phyloP scores from a whole-genome alignment of 345 rosid species.

The Eucalyptus fibrosa region DNA sequence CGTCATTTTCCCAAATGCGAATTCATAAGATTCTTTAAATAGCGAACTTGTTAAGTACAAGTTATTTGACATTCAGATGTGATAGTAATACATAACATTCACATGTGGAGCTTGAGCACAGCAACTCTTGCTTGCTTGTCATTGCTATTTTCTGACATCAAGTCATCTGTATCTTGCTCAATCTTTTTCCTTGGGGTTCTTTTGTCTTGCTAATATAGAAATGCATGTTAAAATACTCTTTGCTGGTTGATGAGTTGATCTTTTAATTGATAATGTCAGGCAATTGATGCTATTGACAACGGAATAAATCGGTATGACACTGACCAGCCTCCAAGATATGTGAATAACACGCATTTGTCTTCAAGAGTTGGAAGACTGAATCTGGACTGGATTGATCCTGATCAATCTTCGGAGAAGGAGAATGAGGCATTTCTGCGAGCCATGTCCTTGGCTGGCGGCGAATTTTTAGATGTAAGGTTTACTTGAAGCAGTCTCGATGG shows the following conservation, averaged over 20 bases:
- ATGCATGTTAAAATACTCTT: not conserved
- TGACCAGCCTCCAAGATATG: conserved; percentile 78
- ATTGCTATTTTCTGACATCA: not conserved
- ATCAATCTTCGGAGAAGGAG: conserved; percentile 85
- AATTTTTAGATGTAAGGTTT: conserved; percentile 66
- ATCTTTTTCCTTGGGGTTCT: not conserved
- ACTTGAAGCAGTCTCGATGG: not conserved
- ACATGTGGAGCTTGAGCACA: not conserved
- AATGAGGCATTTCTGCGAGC: conserved; percentile 72
- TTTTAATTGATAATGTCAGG: not conserved
- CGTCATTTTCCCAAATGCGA: not conserved
- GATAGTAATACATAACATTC: not conserved
- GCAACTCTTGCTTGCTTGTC: not conserved
- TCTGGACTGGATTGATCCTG: conserved; percentile 85
- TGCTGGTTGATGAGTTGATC: not conserved
- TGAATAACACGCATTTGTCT: conserved; percentile 75
- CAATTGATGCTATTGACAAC: not conserved
- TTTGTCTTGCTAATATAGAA: not conserved
- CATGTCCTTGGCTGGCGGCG: conserved; percentile 73
- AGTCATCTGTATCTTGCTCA: not conserved
- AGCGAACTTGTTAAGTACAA: not conserved
- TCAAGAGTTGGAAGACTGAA: conserved; percentile 80
- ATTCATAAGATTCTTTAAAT: not conserved
- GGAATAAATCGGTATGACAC: conserved; percentile 31
- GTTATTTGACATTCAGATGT: not conserved